Evolutionary conservation across 176 grass and related monocot genomes (phyloP).

Genomic region (Oryza officinalis): DNA sequence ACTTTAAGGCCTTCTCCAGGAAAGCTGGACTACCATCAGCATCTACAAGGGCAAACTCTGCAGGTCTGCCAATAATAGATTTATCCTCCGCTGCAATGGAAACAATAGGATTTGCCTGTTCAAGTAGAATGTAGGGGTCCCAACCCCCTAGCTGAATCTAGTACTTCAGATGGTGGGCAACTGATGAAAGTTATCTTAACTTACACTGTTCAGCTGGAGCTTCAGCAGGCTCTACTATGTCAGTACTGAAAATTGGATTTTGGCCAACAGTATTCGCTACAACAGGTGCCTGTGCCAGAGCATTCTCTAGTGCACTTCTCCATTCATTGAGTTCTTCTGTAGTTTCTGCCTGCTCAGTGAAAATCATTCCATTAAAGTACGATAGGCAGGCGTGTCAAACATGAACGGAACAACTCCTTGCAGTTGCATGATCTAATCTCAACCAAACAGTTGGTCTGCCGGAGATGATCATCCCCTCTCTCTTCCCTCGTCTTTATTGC

Average conservation of each 20-base stretch:
- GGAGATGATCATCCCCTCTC: not conserved
- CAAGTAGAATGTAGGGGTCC: conserved; percentile 26
- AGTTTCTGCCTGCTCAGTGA: conserved; percentile 75
- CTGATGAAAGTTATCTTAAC: conserved; percentile 21
- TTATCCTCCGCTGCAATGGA: conserved; percentile 59
- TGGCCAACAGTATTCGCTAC: conserved; percentile 56
- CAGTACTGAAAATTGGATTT: conserved; percentile 78
- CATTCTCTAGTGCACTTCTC: conserved; percentile 92
- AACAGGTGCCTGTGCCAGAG: conserved; percentile 81
- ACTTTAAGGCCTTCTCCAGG: conserved; percentile 90
- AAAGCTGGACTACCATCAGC: conserved; percentile 84
- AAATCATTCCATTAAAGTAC: conserved; percentile 31
- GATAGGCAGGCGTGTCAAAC: conserved; percentile 18
- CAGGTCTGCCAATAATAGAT: conserved; percentile 72
- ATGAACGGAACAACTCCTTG: conserved; percentile 1
- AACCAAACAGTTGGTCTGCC: not conserved
- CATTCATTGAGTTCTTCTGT: conserved; percentile 87
- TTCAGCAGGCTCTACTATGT: conserved; percentile 58
- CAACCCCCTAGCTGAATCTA: not conserved
- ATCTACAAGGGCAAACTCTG: conserved; percentile 77
- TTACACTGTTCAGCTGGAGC: conserved; percentile 70
- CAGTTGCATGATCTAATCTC: not conserved
- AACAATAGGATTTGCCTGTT: conserved; percentile 35
- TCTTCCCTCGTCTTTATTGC: not conserved
- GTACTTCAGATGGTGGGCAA: conserved; percentile 19